Conservation (phyloP, 2,329 filamentous ascomycete species). For the Trichoderma sp. region DNA sequence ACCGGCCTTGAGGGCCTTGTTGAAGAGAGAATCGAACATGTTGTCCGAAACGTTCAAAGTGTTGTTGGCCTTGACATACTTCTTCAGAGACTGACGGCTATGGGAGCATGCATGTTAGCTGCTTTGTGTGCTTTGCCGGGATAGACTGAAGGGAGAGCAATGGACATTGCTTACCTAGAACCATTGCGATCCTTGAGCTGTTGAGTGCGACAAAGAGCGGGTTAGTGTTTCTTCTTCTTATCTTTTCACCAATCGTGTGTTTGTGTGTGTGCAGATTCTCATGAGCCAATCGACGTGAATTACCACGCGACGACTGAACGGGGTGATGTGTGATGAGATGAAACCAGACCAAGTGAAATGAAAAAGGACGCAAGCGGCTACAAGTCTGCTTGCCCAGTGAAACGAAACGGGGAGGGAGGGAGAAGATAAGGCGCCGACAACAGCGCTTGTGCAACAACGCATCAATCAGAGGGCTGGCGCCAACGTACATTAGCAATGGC, state of each 20-base stretch:
- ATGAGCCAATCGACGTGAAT: conserved; percentile 8
- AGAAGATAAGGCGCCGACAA: conserved; percentile 9
- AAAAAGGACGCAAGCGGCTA: not conserved
- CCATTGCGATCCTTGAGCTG: conserved; percentile 66
- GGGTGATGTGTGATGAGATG: conserved; percentile 14
- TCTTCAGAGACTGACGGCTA: conserved; percentile 63
- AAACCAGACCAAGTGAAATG: not conserved
- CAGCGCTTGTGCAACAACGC: conserved; percentile 29
- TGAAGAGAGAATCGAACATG: conserved; percentile 75
- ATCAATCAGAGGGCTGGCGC: conserved; percentile 18
- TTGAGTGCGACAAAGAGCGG: conserved; percentile 34
- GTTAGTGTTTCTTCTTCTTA: conserved; percentile 42
- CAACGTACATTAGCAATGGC: conserved; percentile 61
- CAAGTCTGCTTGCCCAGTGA: not conserved
- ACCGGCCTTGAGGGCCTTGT: conserved; percentile 78
- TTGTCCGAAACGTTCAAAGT: conserved; percentile 49
- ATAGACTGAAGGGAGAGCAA: not conserved
- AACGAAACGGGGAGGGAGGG: not conserved
- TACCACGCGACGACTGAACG: not conserved
- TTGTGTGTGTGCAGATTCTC: conserved; percentile 18
- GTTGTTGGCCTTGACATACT: conserved; percentile 61
- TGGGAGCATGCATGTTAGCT: conserved; percentile 28
- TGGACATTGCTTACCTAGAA: conserved; percentile 42
- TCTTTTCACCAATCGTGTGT: not conserved
- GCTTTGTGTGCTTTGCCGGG: conserved; percentile 11